phyloP scores from a whole-genome alignment of 2,329 filamentous ascomycete species.

The Sarocladiaceae sp. region DNA sequence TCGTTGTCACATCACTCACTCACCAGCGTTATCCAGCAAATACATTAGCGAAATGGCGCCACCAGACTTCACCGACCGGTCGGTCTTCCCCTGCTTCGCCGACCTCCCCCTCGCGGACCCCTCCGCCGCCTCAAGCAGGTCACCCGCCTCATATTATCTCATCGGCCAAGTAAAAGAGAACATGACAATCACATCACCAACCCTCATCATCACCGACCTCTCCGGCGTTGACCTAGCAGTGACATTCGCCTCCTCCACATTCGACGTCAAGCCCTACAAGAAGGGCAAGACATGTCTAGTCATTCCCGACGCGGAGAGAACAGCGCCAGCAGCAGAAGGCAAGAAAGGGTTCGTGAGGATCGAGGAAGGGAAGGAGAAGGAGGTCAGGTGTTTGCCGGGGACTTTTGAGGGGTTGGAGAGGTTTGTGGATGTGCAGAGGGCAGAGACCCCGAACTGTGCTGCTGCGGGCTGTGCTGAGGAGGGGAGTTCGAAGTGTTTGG shows the following conservation, averaged over 20 bases:
- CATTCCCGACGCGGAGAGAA: conserved; percentile 29
- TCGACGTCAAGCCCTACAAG: conserved; percentile 31
- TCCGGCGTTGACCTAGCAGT: conserved; percentile 37
- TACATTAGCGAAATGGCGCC: not conserved
- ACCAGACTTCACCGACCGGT: conserved; percentile 20
- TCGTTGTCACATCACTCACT: not conserved
- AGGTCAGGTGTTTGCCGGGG: conserved; percentile 29
- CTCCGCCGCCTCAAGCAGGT: conserved; percentile 2
- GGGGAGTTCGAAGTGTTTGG: conserved; percentile 35
- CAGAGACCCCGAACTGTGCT: conserved; percentile 16
- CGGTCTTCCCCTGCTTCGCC: conserved; percentile 29
- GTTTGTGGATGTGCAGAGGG: not conserved
- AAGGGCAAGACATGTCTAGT: conserved; percentile 34
- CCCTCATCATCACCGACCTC: conserved; percentile 39
- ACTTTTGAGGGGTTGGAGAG: not conserved
- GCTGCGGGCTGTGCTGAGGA: conserved; percentile 20
- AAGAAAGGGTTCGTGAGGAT: conserved; percentile 36
- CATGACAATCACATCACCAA: conserved; percentile 46
- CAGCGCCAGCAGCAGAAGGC: conserved; percentile 26
- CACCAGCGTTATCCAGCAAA: not conserved
- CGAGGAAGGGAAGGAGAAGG: conserved; percentile 23
- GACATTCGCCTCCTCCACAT: conserved; percentile 36
- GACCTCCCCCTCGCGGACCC: conserved; percentile 20
- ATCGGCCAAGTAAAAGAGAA: conserved; percentile 42
- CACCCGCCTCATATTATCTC: conserved; percentile 22